Evolutionary conservation across 2,329 filamentous ascomycete genomes (phyloP), one percentile per base, ranked within the genome.

Genomic region (Neofusicoccum parvum): DNA sequence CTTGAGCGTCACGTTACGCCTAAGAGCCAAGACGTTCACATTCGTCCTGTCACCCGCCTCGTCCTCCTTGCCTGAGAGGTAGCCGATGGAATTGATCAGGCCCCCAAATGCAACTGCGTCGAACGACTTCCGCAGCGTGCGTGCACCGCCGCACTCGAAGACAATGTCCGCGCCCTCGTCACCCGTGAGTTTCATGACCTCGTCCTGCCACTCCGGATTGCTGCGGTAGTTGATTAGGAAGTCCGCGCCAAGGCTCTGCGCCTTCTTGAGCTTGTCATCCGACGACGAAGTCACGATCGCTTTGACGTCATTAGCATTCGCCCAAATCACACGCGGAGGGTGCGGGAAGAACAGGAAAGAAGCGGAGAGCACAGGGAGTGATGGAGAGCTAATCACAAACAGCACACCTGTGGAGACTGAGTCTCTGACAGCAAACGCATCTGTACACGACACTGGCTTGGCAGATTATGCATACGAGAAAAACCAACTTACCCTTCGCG

Each of bases 161-260:
- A 84, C 81, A 60, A 84, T 80, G 69, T 85, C 82, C 3, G 76
- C 80, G 59, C 80, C 80, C 4, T 74, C 68, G 58, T 73, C 71
- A 3, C 73, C 66, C 0, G 82, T 83, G 10, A 83, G 73, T 10
- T 78, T 77, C 66, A 84, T 81, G 15, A 87, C 87, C 34, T 82
- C 81, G 2, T 80, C 75, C n/a, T 88, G 86, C 88, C 88, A 91
- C 56, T 86, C 81, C 0, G 83, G 76, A 9, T 80, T 81, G 0
- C 74, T 80, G 65, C 82, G 85, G 74, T 90, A 91, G 75, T 90
- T 90, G 73, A 90, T 81, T 1, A 84, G 77, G 50, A 86, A 79
- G 63, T 83, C 80, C 0, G 86, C 88, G 2, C 88, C 88, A 6
- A 89, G 79, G 23, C 80, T 74, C 67, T 80, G 82, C 17, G 88